Evolutionary conservation across 2,329 filamentous ascomycete species (phyloP), one percentile per base, ranked within the genome.

Genomic region (Aaosphaeria arxii): DNA sequence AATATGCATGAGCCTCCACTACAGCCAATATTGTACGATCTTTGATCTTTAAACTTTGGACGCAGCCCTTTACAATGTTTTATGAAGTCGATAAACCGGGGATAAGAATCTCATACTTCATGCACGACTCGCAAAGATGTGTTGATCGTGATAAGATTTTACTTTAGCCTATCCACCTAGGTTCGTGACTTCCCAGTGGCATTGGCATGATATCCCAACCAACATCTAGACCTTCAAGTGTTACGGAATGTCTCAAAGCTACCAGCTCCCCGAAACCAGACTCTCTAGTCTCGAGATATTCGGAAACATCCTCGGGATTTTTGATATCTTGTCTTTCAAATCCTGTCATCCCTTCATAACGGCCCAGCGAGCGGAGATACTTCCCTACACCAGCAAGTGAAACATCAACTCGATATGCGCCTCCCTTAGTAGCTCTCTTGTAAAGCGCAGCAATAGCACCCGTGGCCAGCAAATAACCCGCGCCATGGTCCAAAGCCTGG

Each of bases 401-500:
- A 1, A 83, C 79, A 30, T 79, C 69, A 0, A 83, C 75, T n/a
- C 72, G 59, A 61, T 77, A 83, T 1, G 74, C 70, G 0, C 77
- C 76, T 1, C 77, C 77, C 13, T 72, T 67, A 0, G 53, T 64
- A 0, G 71, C 71, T 11, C 74, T 71, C 43, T 71, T 72, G 49
- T 80, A 77, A 4, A 84, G 40, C 1, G 80, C 79, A 0, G 79
- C 75, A 28, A 72, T 64, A 2, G 83, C 72, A 0, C 81, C 80
- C 0, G 78, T 66, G 0, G 80, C 79, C 1, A 84, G 70, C 17
- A 83, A 67, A 46, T 80, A 83, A 0, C 81, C 81, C 0, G 71
- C 72, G 0, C 73, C 77, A 50, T 84, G 79, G 56, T 84, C 81
- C 0, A 84, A 69, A 0, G 76, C 80, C 60, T 84, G 81, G 46